Evolutionary conservation across 2,329 filamentous ascomycete species (phyloP).

Genomic region (Neophaeococcomyces mojaviensis): DNA sequence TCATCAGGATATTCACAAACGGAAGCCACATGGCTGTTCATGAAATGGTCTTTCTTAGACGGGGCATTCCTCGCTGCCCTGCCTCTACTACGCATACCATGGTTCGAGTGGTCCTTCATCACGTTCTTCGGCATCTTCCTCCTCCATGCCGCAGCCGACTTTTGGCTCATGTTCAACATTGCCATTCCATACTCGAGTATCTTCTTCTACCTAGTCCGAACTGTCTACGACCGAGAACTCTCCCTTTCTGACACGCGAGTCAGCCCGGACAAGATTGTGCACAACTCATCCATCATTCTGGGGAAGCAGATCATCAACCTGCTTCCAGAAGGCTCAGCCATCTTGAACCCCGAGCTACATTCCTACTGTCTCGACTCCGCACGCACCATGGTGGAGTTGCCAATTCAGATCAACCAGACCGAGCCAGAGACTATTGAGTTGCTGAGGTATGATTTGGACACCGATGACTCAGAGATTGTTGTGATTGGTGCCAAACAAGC

Average conservation of each 20-base stretch:
- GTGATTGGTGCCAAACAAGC: slow-evolving; percentile 67
- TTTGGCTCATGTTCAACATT: slow-evolving; percentile 87
- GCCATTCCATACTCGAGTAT: slow-evolving; percentile 68
- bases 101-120: slow-evolving; percentile 82
- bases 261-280: slow-evolving; percentile 76
- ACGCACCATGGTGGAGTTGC: slow-evolving; percentile 57
- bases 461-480: slow-evolving; percentile 70
- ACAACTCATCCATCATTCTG: slow-evolving; percentile 88
- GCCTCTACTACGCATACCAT: slow-evolving; percentile 83
- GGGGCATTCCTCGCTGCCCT: slow-evolving; percentile 79
- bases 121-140: slow-evolving; percentile 65
- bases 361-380: slow-evolving; percentile 71
- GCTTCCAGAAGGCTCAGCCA: slow-evolving; percentile 86
- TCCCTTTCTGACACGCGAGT: slow-evolving; percentile 91
- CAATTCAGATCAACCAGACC: slow-evolving; percentile 90
- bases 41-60: slow-evolving; percentile 91
- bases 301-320: slow-evolving; percentile 98
- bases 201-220: slow-evolving; percentile 64
- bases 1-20: slow-evolving; percentile 36
- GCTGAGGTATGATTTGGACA: slow-evolving; percentile 77
- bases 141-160: slow-evolving; percentile 65
- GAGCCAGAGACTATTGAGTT: slow-evolving; percentile 82
- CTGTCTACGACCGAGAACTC: slow-evolving; percentile 86
- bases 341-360: slow-evolving; percentile 73
- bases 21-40: slow-evolving; percentile 80